These are phyloP conservation scores for Alternaria infectoria DNA, from an alignment of 2,329 filamentous ascomycete species.

Conservation along the genomic window DNA sequence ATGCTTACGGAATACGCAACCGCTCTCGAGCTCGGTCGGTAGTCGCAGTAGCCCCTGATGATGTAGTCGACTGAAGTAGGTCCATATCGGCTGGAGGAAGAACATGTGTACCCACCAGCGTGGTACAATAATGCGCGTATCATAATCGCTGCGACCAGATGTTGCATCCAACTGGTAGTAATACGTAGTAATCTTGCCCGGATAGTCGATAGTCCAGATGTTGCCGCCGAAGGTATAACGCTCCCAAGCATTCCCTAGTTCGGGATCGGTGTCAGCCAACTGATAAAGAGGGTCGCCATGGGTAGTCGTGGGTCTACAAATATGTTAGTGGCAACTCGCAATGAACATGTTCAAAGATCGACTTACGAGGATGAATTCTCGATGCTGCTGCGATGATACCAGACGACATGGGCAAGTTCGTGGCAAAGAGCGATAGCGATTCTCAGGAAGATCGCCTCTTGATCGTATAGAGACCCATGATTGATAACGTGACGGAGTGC, in stretches of 20 bases:
- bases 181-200: not conserved
- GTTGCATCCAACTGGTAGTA: not conserved
- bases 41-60: not conserved
- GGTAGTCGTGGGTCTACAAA: not conserved
- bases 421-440: conserved; percentile 10
- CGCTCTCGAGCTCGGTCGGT: not conserved
- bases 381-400: not conserved
- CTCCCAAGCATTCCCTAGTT: conserved; percentile 11
- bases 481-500: not conserved
- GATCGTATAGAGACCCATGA: not conserved
- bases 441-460: not conserved
- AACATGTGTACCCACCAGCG: conserved; percentile 8
- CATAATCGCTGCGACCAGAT: not conserved
- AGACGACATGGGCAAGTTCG: conserved; percentile 7
- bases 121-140: conserved; percentile 1
- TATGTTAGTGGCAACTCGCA: not conserved
- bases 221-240: conserved; percentile 5
- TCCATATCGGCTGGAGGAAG: conserved; percentile 3
- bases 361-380: not conserved
- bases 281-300: not conserved
- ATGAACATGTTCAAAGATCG: not conserved
- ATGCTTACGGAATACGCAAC: not conserved
- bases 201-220: conserved; percentile 8
- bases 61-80: not conserved
- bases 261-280: not conserved